A percentile compares a stretch with the other conserved stretches of the same genome.
Evolutionary conservation across 2,329 filamentous ascomycete genomes (phyloP).

Genomic region (Pyrenochaeta sp.): DNA sequence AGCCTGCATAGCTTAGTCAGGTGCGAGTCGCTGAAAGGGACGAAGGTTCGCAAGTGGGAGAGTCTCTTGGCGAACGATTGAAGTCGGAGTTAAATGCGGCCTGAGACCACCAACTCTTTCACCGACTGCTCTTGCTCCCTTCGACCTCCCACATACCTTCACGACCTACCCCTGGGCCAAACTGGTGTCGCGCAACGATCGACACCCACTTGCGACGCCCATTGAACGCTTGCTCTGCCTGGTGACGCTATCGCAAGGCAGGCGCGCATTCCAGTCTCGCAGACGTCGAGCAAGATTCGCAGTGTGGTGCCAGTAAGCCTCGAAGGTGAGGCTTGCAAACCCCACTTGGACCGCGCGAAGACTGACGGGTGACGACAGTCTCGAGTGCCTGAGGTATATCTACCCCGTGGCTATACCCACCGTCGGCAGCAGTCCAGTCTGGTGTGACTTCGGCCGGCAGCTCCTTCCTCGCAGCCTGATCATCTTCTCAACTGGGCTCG

Average conservation of each 20-base stretch:
- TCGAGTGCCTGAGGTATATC: not conserved
- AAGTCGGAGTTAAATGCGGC: constrained; percentile 28
- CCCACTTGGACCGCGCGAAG: not conserved
- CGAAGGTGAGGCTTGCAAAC: constrained; percentile 9
- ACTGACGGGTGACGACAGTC: constrained; percentile 7
- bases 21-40: constrained; percentile 8
- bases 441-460: not conserved
- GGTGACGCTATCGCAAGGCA: constrained; percentile 6
- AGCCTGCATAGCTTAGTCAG: constrained; percentile 15
- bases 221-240: constrained; percentile 1
- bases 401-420: not conserved
- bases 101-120: constrained; percentile 15
- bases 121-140: constrained; percentile 5
- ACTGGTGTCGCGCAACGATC: constrained; percentile 12
- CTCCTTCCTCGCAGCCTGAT: constrained; percentile 1
- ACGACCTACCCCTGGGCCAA: not conserved
- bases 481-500: constrained; percentile 1
- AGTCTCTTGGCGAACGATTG: constrained; percentile 14
- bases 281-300: constrained; percentile 9
- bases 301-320: constrained; percentile 3
- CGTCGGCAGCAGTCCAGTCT: not conserved
- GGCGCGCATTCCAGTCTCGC: constrained; percentile 1
- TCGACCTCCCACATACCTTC: constrained; percentile 6
- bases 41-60: constrained; percentile 8
- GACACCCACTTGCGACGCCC: constrained; percentile 1